Evolutionary conservation across 495 filamentous ascomycete species (phyloP).

Genomic region (Penicillium desertorum): DNA sequence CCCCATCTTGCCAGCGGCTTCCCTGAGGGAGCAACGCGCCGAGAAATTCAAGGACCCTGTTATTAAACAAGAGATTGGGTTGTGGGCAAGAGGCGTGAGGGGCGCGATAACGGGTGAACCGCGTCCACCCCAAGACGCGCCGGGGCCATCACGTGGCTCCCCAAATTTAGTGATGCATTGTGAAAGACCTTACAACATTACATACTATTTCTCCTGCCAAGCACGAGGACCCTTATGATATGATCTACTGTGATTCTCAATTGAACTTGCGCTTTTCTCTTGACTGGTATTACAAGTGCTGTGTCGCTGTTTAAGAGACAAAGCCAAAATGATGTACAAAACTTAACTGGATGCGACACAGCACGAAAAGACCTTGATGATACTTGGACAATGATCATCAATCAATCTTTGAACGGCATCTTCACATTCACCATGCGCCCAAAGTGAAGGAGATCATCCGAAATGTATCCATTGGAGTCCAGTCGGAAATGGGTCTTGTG

Average conservation of each 20-base stretch:
- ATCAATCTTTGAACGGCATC: slow-evolving; percentile 1
- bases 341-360: not conserved
- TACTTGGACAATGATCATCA: not conserved
- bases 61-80: slow-evolving; percentile 11
- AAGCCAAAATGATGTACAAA: slow-evolving; percentile 9
- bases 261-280: not conserved
- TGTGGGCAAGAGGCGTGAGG: slow-evolving; percentile 23
- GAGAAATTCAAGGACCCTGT: slow-evolving; percentile 17
- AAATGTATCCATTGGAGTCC: slow-evolving; percentile 42
- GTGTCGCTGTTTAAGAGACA: not conserved
- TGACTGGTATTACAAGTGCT: slow-evolving; percentile 6
- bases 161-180: not conserved
- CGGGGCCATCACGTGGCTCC: slow-evolving; percentile 26
- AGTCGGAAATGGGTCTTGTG: slow-evolving; percentile 40
- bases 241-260: not conserved
- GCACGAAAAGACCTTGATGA: not conserved
- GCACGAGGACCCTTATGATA: not conserved
- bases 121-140: slow-evolving; percentile 25
- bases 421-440: slow-evolving; percentile 31
- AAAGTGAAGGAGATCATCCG: slow-evolving; percentile 39
- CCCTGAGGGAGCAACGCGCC: slow-evolving; percentile 32
- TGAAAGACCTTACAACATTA: not conserved
- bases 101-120: slow-evolving; percentile 31
- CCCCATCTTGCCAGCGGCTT: slow-evolving; percentile 58
- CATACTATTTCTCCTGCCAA: not conserved